Conservation (phyloP, 116 monocot genomes). For the Phalaenopsis hybrid region DNA sequence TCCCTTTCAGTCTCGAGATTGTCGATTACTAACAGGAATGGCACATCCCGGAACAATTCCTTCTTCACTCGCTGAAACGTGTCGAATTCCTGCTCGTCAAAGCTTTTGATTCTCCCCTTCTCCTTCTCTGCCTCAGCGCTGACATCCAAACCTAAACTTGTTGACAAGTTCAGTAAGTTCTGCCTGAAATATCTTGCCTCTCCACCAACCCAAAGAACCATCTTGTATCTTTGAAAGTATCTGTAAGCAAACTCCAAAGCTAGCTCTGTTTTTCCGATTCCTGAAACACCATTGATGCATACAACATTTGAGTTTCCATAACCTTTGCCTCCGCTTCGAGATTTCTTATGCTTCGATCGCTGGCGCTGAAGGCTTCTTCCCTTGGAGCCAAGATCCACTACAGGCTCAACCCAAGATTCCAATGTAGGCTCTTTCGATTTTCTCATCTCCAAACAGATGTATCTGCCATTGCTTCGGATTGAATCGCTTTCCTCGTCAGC, state of each 20-base stretch:
- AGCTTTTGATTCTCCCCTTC: slow-evolving; percentile 56
- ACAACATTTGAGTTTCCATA: slow-evolving; percentile 30
- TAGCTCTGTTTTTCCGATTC: slow-evolving; percentile 86
- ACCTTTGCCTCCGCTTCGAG: slow-evolving; percentile 22
- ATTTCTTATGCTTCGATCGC: slow-evolving; percentile 62
- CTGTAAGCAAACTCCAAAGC: slow-evolving; percentile 76
- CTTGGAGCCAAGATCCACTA: slow-evolving; percentile 38
- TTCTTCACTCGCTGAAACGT: slow-evolving; percentile 71
- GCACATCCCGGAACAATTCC: slow-evolving; percentile 78
- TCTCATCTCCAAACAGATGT: slow-evolving; percentile 70
- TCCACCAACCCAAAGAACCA: slow-evolving; percentile 87
- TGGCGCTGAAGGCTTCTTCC: slow-evolving; percentile 58
- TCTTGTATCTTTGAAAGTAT: slow-evolving; percentile 82
- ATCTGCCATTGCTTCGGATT: slow-evolving; percentile 43
- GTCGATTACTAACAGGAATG: slow-evolving; percentile 82
- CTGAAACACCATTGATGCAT: slow-evolving; percentile 57
- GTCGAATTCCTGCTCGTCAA: slow-evolving; percentile 82
- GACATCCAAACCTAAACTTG: slow-evolving; percentile 59
- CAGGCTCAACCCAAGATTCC: slow-evolving; percentile 83
- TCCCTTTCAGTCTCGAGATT: slow-evolving; percentile 83
- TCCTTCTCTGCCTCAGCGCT: slow-evolving; percentile 75
- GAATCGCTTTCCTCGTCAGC: slow-evolving; percentile 80
- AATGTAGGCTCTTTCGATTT: slow-evolving; percentile 78
- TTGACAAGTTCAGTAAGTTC: slow-evolving; percentile 64
- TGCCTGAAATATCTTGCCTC: slow-evolving; percentile 77